phyloP scores from a whole-genome alignment of 2,329 filamentous ascomycete species.

The Rutstroemia sp. region DNA sequence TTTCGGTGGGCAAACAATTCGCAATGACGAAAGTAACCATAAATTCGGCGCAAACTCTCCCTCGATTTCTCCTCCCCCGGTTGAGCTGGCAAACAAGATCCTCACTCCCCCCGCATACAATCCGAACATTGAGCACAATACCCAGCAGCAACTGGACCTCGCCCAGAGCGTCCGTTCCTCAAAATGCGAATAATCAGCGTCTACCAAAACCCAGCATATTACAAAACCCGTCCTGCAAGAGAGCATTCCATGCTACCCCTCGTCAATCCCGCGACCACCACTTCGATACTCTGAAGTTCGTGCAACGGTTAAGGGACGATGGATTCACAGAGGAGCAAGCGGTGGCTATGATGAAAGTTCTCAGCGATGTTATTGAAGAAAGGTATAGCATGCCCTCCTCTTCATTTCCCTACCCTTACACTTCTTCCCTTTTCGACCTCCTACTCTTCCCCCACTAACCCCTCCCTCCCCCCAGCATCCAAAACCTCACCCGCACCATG shows the following conservation, averaged over 20 bases:
- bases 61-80: slow-evolving; percentile 28
- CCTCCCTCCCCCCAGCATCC: slow-evolving; percentile 53
- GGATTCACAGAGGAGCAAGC: slow-evolving; percentile 94
- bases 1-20: not conserved
- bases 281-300: slow-evolving; percentile 97
- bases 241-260: slow-evolving; percentile 62
- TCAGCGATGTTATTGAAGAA: slow-evolving; percentile 96
- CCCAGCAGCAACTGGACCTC: slow-evolving; percentile 7
- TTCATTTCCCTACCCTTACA: not conserved
- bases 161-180: not conserved
- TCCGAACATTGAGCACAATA: slow-evolving; percentile 21
- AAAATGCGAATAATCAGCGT: not conserved
- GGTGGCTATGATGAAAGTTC: slow-evolving; percentile 95
- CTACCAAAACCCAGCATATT: slow-evolving; percentile 11
- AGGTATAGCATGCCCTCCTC: slow-evolving; percentile 43
- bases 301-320: slow-evolving; percentile 80
- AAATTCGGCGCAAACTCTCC: slow-evolving; percentile 18
- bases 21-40: slow-evolving; percentile 25
- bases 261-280: slow-evolving; percentile 70
- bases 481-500: slow-evolving; percentile 96
- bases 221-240: slow-evolving; percentile 14
- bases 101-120: slow-evolving; percentile 12
- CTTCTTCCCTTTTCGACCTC: not conserved
- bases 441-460: not conserved
- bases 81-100: slow-evolving; percentile 27